Conservation (phyloP, 306 rosid genomes). For the Dryas alaskensis region DNA sequence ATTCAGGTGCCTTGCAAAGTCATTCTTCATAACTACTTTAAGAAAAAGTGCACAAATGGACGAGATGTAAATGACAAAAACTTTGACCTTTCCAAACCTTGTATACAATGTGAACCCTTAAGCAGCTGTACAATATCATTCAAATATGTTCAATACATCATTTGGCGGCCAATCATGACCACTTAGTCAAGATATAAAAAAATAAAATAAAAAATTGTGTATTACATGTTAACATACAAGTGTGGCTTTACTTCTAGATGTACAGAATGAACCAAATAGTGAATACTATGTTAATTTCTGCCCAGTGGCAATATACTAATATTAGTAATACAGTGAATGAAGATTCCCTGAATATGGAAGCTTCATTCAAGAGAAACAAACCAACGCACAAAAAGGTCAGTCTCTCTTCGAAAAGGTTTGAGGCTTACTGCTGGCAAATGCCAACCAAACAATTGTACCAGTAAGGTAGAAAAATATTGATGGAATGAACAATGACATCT, state of each 20-base stretch:
- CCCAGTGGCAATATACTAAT: neutral
- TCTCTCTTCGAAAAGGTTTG: constrained; percentile 61
- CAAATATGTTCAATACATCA: constrained; percentile 18
- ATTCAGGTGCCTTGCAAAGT: no score
- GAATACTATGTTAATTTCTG: constrained; percentile 22
- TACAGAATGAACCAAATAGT: constrained; percentile 21
- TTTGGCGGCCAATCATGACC: constrained; percentile 32
- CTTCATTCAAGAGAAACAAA: constrained; percentile 26
- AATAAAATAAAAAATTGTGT: constrained; percentile 22
- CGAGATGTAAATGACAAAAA: neutral
- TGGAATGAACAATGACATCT: constrained; percentile 85
- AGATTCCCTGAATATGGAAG: constrained; percentile 24
- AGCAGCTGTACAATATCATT: constrained; percentile 26
- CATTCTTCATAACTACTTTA: no score
- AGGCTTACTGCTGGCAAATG: constrained; percentile 92
- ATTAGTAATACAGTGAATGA: constrained; percentile 16
- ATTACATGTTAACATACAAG: constrained; percentile 13
- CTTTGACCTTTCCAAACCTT: neutral
- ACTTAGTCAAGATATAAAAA: constrained; percentile 18
- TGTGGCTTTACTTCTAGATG: constrained; percentile 18
- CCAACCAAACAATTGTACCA: constrained; percentile 80
- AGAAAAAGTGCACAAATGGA: neutral
- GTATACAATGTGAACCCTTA: neutral
- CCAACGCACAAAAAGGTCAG: constrained; percentile 33
- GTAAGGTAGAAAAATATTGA: constrained; percentile 95